These are phyloP conservation scores for Monosporascus sp. DNA, from an alignment of 2,329 filamentous ascomycete species.

Conservation along the genomic window DNA sequence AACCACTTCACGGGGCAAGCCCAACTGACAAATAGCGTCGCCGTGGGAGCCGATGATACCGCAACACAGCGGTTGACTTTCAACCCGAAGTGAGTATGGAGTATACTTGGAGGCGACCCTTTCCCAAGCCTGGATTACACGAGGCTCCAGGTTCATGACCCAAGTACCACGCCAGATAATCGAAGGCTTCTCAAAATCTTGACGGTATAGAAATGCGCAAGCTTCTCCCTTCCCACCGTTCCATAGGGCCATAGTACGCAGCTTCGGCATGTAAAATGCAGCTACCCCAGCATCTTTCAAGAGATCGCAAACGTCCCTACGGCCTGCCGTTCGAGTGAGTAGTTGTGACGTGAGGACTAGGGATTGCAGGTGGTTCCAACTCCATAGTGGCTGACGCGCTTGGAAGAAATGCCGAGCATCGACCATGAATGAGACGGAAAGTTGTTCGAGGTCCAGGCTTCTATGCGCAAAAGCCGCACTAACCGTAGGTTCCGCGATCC, in stretches of 20 bases:
- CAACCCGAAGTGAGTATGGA: constrained; percentile 15
- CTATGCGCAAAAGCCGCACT: constrained; percentile 17
- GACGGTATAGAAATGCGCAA: constrained; percentile 28
- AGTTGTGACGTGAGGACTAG: constrained; percentile 29
- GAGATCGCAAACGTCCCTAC: constrained; percentile 15
- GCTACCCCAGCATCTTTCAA: constrained; percentile 15
- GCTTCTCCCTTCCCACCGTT: constrained; percentile 24
- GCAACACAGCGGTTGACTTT: constrained; percentile 13
- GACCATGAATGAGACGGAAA: constrained; percentile 24
- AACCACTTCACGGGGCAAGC: constrained; percentile 26
- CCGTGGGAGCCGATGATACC: constrained; percentile 21
- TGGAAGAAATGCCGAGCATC: constrained; percentile 24
- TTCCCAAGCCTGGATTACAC: constrained; percentile 22
- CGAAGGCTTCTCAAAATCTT: constrained; percentile 12
- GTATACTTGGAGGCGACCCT: constrained; percentile 11
- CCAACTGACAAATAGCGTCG: constrained; percentile 27
- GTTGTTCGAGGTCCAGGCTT: constrained; percentile 21
- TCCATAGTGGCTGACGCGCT: constrained; percentile 17
- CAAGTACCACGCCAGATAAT: constrained; percentile 31
- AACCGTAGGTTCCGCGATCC: constrained; percentile 1
- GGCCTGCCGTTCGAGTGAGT: constrained; percentile 10
- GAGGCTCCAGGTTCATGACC: constrained; percentile 19
- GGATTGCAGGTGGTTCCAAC: constrained; percentile 24
- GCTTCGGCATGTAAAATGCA: constrained; percentile 23
- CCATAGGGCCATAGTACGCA: constrained; percentile 30